Percentiles rank a stretch among this genome's conserved stretches.
These are phyloP conservation scores for Hirsutella thompsonii DNA, from an alignment of 2,329 filamentous ascomycete species.

Conservation along the genomic window DNA sequence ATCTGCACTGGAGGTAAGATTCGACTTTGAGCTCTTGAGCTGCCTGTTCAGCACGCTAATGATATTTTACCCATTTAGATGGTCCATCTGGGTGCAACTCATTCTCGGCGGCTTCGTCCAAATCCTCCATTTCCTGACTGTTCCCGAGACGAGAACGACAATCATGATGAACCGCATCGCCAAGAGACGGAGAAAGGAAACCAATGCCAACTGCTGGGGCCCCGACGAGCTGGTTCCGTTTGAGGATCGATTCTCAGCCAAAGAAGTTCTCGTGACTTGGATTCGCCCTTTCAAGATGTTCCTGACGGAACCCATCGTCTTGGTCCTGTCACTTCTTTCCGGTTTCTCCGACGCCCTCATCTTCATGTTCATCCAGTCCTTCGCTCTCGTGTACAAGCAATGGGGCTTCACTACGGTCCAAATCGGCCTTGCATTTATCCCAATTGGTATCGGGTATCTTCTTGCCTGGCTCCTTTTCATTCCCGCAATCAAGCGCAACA, in stretches of 20 bases:
- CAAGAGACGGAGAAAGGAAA: constrained; percentile 52
- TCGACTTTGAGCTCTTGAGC: not conserved
- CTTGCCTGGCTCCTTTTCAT: constrained; percentile 48
- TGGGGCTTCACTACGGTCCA: constrained; percentile 48
- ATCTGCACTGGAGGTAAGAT: constrained; percentile 45
- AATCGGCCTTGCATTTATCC: constrained; percentile 49
- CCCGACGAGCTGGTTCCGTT: constrained; percentile 58
- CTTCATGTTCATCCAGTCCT: constrained; percentile 67
- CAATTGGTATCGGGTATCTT: constrained; percentile 54
- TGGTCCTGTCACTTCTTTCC: constrained; percentile 55
- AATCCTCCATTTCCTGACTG: constrained; percentile 50
- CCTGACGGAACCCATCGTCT: constrained; percentile 60
- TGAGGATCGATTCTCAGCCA: constrained; percentile 41
- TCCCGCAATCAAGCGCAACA: constrained; percentile 40
- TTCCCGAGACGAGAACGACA: constrained; percentile 67
- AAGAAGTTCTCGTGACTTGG: constrained; percentile 45
- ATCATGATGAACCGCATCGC: constrained; percentile 71
- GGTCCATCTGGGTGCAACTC: constrained; percentile 76
- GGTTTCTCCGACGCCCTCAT: constrained; percentile 65
- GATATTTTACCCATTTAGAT: constrained; percentile 5
- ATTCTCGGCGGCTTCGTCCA: constrained; percentile 64
- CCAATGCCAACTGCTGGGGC: constrained; percentile 52
- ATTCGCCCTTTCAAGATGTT: constrained; percentile 60
- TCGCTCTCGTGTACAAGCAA: constrained; percentile 52
- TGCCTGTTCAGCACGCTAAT: not conserved